Evolutionary conservation across 2,329 filamentous ascomycete genomes (phyloP).

Genomic region (Penicillium frequentans): DNA sequence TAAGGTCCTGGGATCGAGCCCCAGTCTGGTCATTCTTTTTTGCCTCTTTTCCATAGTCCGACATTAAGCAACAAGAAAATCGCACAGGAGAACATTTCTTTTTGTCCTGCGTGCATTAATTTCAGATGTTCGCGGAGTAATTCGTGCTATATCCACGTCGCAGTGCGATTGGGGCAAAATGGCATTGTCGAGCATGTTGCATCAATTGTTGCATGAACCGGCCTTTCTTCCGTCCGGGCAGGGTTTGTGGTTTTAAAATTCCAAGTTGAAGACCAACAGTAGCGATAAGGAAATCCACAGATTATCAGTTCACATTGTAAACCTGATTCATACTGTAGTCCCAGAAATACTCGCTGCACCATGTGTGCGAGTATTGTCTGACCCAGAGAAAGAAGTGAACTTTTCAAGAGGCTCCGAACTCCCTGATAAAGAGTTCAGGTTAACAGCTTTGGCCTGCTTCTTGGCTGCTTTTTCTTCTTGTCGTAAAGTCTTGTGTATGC

Average conservation of each 20-base stretch:
- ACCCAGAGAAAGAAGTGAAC: background rate
- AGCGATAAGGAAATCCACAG: background rate
- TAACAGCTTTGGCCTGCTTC: background rate
- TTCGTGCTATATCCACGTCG: no score
- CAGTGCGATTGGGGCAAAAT: no score
- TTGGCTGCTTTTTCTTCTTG: background rate
- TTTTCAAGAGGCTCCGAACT: background rate
- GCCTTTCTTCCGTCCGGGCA: no score
- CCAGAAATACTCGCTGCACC: background rate
- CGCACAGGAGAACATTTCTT: no score
- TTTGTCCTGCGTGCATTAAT: no score
- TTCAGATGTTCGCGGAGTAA: no score
- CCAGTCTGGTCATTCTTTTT: constrained; percentile 22
- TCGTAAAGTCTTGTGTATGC: background rate
- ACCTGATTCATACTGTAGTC: background rate
- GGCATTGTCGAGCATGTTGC: no score
- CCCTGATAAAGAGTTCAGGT: background rate
- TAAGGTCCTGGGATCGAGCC: constrained; percentile 31
- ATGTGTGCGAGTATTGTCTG: background rate
- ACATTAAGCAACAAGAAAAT: no score
- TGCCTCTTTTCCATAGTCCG: background rate
- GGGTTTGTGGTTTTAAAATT: background rate
- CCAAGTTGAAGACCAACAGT: background rate
- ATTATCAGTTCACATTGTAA: background rate
- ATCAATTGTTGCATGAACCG: no score